Conservation (phyloP, 2,329 filamentous ascomycete genomes). For the Ascosphaera aggregata region DNA sequence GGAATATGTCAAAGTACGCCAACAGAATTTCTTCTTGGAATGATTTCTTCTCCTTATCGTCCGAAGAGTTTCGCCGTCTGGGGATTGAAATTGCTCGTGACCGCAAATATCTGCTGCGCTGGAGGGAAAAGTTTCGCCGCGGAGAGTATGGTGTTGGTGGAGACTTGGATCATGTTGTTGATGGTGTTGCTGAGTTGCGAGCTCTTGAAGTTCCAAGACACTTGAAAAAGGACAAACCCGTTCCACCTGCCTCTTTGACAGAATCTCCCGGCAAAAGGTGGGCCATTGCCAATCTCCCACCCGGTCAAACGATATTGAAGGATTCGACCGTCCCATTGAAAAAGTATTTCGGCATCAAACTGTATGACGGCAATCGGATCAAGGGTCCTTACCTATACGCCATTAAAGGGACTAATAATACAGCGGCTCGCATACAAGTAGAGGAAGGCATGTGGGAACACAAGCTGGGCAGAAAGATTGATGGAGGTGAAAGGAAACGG, state of each 20-base stretch:
- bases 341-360: conserved; percentile 39
- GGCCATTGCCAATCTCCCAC: conserved; percentile 35
- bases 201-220: conserved; percentile 26
- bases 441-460: conserved; percentile 89
- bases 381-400: conserved; percentile 50
- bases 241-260: conserved; percentile 18
- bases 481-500: conserved; percentile 80
- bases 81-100: conserved; percentile 70
- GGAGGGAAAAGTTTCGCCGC: conserved; percentile 63
- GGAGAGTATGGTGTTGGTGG: conserved; percentile 63
- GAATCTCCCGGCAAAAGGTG: conserved; percentile 30
- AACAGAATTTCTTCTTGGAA: conserved; percentile 83
- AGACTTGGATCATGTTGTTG: conserved; percentile 50
- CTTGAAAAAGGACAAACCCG: conserved; percentile 5
- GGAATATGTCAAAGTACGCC: conserved; percentile 57
- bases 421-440: conserved; percentile 41
- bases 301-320: conserved; percentile 31
- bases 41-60: conserved; percentile 61
- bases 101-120: conserved; percentile 63
- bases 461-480: conserved; percentile 67
- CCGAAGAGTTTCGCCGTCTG: conserved; percentile 53
- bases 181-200: conserved; percentile 33
- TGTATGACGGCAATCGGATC: conserved; percentile 45
- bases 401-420: conserved; percentile 34
- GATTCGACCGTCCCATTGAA: conserved; percentile 22